Evolutionary conservation across 352 stramenopile species (phyloP), one percentile per base, ranked within the genome.

Genomic region (Pythium aristosporum): DNA sequence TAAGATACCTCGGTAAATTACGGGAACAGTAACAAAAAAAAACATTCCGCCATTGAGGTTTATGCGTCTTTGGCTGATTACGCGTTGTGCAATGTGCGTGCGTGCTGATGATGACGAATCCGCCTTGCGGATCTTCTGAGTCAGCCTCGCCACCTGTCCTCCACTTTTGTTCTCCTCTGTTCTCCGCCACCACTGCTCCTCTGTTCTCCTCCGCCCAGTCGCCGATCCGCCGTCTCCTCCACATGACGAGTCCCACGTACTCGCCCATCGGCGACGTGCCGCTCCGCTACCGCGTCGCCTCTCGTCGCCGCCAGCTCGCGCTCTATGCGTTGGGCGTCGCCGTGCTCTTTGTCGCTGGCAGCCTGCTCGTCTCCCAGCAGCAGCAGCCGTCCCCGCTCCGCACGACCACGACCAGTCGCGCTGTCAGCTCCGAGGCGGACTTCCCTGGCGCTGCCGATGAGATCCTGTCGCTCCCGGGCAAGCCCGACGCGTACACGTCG

Each of bases 401-500:
- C 39, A 46, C 39, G 15, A 20, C 39, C 13, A 46, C 39, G 15
- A 20, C 39, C 13, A 46, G 37, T 37, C 13, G 7, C 49, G 23
- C 30, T 55, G 9, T 20, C 32, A 15, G 18, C 5, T 25, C 6
- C 48, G 47, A 25, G 39, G 25, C 62, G 2, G 30, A 57, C 13
- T 88, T 82, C 58, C 64, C 67, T 5, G 82, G 79, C 13, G 72
- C 57, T 0, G 42, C 42, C 0, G 82, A 30, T 30, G 25, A 30
- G 1, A 30, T 30, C 25, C 25, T 30, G 25, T 30, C 25, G 25
- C 25, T 82, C 58, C 64, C 67, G 5, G 82, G 80, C 13, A 71
- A 56, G 0, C 36, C 43, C 0, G 80, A 91, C 71, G 67, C 84
- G 64, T 90, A 90, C 70, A 76, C 56, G 2, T 59, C 70, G 15